Conservation (phyloP, 2,329 filamentous ascomycete genomes). For the Sarocladiaceae sp. region DNA sequence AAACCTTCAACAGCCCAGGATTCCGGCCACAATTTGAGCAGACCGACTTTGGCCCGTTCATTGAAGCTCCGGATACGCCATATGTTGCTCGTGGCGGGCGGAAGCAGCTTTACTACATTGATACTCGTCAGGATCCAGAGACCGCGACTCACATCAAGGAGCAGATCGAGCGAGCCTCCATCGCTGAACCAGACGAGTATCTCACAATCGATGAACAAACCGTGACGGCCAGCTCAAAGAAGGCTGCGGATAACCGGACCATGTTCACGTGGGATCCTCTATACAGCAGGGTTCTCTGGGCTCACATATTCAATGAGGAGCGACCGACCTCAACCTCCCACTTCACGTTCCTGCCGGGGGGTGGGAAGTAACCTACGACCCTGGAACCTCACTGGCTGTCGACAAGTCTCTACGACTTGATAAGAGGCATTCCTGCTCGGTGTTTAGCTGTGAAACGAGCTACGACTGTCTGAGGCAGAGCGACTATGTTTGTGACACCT, state of each 20-base stretch:
- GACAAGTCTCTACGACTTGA: too few relatives aligned
- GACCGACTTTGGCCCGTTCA: neutral
- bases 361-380: neutral
- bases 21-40: neutral
- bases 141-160: neutral
- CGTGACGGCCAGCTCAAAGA: neutral
- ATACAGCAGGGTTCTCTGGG: neutral
- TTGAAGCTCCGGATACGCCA: neutral
- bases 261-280: neutral
- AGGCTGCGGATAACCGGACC: neutral
- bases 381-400: neutral
- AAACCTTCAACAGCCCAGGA: neutral
- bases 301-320: neutral
- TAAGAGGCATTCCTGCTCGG: too few relatives aligned
- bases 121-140: neutral
- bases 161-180: neutral
- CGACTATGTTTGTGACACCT: too few relatives aligned
- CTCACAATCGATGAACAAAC: neutral
- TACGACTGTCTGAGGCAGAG: too few relatives aligned
- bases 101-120: neutral
- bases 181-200: neutral
- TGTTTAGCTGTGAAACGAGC: too few relatives aligned
- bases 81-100: neutral
- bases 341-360: neutral
- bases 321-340: neutral